Conservation (phyloP, 176 grass and related monocot species). For the Aegilops speltoides region DNA sequence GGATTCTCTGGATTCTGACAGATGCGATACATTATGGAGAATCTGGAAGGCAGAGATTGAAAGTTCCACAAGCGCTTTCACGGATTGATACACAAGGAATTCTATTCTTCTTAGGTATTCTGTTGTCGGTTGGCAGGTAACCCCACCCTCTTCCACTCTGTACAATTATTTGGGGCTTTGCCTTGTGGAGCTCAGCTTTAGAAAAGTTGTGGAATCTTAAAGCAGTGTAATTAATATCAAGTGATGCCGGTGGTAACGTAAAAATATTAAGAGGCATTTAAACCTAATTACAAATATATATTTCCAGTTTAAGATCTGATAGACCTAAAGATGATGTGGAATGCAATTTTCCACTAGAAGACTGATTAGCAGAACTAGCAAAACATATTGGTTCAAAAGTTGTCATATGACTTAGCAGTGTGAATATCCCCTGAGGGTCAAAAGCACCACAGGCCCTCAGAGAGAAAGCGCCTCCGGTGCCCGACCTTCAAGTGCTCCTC, state of each 20-base stretch:
- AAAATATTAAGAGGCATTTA: not conserved
- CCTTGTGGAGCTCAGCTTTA: not conserved
- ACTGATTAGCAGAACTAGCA: not conserved
- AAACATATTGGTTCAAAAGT: not conserved
- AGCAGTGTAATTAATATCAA: not conserved
- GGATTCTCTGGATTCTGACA: constrained; percentile 88
- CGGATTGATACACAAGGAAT: constrained; percentile 93
- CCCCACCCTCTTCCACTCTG: not conserved
- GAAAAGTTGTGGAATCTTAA: not conserved
- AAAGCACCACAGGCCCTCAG: not conserved
- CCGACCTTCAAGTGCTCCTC: not conserved
- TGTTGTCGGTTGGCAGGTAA: constrained; percentile 84
- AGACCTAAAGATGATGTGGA: not conserved
- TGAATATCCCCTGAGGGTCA: not conserved
- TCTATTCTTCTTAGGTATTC: constrained; percentile 94
- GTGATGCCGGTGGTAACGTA: not conserved
- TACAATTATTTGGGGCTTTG: not conserved
- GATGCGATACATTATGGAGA: constrained; percentile 94
- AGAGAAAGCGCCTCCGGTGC: not conserved
- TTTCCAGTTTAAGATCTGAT: not conserved
- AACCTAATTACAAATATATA: not conserved
- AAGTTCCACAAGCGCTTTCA: constrained; percentile 92
- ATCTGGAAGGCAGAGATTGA: constrained; percentile 73
- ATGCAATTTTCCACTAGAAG: not conserved
- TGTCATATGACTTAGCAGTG: not conserved